Evolutionary conservation across 2,329 filamentous ascomycete genomes (phyloP).

Genomic region (Cordyceps pruinosa): DNA sequence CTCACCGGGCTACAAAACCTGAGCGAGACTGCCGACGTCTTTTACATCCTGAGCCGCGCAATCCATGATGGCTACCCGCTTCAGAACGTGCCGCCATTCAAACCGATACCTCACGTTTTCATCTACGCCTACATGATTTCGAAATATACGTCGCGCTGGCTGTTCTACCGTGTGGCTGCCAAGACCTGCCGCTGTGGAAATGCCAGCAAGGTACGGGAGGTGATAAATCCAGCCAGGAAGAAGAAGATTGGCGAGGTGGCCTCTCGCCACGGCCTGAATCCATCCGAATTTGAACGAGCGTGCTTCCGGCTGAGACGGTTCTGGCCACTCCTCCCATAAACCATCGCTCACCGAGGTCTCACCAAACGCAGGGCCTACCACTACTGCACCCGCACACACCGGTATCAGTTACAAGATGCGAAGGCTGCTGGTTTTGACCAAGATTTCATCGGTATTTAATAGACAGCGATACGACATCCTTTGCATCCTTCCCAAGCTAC

Average conservation of each 20-base stretch:
- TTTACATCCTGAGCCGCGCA: slow-evolving; percentile 34
- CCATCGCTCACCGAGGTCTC: too few species aligned
- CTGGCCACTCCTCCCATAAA: slow-evolving; percentile 22
- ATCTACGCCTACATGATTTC: slow-evolving; percentile 35
- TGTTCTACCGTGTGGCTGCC: slow-evolving; percentile 32
- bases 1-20: slow-evolving; percentile 24
- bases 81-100: slow-evolving; percentile 21
- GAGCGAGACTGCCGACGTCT: slow-evolving; percentile 39
- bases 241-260: slow-evolving; percentile 30
- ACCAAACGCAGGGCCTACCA: background rate
- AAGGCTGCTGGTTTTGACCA: background rate
- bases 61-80: slow-evolving; percentile 31
- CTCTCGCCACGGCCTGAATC: slow-evolving; percentile 30
- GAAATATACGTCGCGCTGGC: slow-evolving; percentile 37
- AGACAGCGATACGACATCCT: background rate
- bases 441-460: background rate
- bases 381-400: background rate
- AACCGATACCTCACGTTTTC: slow-evolving; percentile 15
- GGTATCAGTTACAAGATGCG: background rate
- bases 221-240: slow-evolving; percentile 37
- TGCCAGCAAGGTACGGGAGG: slow-evolving; percentile 29
- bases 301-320: slow-evolving; percentile 21
- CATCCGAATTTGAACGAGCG: slow-evolving; percentile 23
- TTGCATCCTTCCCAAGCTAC: background rate
- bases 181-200: slow-evolving; percentile 22